Conservation (phyloP, 1,284 basidiomycete genomes). For the Cryptococcus sp. region DNA sequence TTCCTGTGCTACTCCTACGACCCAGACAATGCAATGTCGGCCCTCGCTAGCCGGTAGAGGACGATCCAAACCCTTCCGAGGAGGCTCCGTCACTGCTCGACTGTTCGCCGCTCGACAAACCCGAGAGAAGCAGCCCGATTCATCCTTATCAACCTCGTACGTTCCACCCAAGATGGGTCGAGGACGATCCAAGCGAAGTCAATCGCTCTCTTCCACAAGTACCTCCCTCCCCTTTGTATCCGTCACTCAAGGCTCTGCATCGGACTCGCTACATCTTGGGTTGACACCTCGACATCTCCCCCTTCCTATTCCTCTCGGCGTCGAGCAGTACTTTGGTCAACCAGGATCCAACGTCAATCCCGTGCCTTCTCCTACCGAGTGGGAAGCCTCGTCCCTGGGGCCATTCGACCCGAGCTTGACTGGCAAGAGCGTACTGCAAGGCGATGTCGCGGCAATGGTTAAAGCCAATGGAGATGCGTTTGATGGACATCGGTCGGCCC, state of each 20-base stretch:
- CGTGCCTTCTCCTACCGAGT: not conserved
- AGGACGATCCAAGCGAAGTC: not conserved
- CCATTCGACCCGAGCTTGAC: not conserved
- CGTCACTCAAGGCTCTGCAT: not conserved
- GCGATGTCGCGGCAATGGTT: not conserved
- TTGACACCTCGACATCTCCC: conserved; percentile 26
- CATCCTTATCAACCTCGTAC: not conserved
- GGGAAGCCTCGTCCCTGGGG: not conserved
- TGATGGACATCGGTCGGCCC: not conserved
- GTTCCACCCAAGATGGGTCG: not conserved
- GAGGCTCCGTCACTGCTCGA: not conserved
- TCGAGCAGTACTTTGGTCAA: conserved; percentile 2
- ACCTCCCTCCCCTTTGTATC: not conserved
- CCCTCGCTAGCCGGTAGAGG: not conserved
- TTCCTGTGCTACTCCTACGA: not conserved
- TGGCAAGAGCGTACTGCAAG: not conserved
- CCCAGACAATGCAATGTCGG: not conserved
- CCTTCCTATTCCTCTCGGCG: conserved; percentile 21
- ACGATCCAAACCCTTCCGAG: not conserved
- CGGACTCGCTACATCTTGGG: conserved; percentile 13
- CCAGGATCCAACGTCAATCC: not conserved
- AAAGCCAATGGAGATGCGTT: not conserved
- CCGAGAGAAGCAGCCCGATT: not conserved
- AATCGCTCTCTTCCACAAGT: not conserved
- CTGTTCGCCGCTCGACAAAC: not conserved